Percentiles rank a stretch among this genome's conserved stretches.
phyloP scores from a whole-genome alignment of 768 basidiomycete genomes.

The Calocybe gangraenosa region DNA sequence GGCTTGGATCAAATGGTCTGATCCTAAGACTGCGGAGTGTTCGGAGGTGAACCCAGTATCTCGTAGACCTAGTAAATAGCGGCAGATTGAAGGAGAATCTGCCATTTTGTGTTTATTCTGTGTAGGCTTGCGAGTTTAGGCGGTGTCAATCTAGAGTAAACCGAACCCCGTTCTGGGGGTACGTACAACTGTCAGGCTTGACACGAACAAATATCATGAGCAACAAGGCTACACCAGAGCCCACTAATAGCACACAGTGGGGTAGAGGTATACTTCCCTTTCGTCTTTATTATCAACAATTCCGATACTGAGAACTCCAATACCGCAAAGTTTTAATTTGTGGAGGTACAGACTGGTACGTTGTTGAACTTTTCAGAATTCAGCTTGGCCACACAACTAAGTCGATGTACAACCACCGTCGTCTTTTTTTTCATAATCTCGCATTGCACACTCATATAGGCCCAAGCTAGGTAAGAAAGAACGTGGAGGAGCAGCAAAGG shows the following conservation, averaged over 20 bases:
- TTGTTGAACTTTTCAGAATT: conserved; percentile 11
- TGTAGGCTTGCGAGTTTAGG: too few relatives aligned
- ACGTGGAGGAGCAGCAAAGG: conserved; percentile 42
- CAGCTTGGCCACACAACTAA: neutral
- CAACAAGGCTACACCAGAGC: conserved; percentile 6
- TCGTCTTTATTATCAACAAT: neutral
- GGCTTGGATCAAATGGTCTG: too few relatives aligned
- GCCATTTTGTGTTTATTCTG: too few relatives aligned
- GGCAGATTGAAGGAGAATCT: too few relatives aligned
- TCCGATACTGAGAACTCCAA: neutral
- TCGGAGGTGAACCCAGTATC: too few relatives aligned
- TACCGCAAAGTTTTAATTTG: conserved; percentile 66
- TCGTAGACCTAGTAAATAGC: too few relatives aligned
- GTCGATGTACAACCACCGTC: neutral
- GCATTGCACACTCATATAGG: conserved; percentile 39
- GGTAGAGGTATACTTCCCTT: neutral
- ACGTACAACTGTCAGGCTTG: conserved; percentile 6
- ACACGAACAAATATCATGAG: conserved; percentile 14
- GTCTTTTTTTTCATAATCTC: neutral
- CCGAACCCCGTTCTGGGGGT: neutral
- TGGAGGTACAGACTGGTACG: conserved; percentile 86
- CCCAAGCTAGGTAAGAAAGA: conserved; percentile 75
- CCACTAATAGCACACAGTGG: conserved; percentile 14
- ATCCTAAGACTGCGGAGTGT: too few relatives aligned
- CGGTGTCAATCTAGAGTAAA: neutral